Evolutionary conservation across 345 rosid species (phyloP), one percentile per base, ranked within the genome.

Genomic region (Geranium brycei): DNA sequence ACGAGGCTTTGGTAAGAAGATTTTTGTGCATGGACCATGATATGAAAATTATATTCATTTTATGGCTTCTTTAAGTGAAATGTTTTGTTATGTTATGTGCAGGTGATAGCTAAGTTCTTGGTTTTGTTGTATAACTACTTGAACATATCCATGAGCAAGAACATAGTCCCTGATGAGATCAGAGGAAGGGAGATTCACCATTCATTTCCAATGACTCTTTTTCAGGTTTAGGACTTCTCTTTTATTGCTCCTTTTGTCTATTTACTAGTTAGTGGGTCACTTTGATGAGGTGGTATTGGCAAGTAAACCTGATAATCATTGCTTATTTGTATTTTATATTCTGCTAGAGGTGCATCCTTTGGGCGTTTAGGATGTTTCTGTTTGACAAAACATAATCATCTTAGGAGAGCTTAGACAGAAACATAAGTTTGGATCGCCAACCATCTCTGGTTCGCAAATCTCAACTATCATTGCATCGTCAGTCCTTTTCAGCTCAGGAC

Each of bases 31-130:
- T 23, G 28, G 28, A 23, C 28, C 28, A 2, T 2, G 28, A 23
- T 23, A 23, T 23, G 28, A 1, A 23, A 23, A 23, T 23, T 23
- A 23, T 23, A 23, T 1, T 4, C 12, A 41, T 40, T 55, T 55
- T 68, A 17, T 30, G 41, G 41, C 62, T 30, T 10, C 8, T 17
- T 51, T 61, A 31, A 5, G 47, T 23, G 28, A 23, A 23, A 23
- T 23, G 11, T 38, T 5, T 66, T 60, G 55, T 41, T 64, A 38
- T 62, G 13, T 69, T 30, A 60, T 58, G 28, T 70, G 67, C 81
- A 93, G 99, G 99, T 88, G 61, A 85, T 93, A 73, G 96, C 97
- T 38, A 93, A 88, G 75, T 90, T 93, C 73, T 68, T 90, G 85
- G 89, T 85, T 60, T 81, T 93, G 81, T 57, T 93, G 89, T 93